A percentile compares a stretch with the other conserved stretches of the same genome.
These are phyloP conservation scores for Colletotrichum tropicicola DNA, from an alignment of 2,329 filamentous ascomycete species.

Conservation along the genomic window DNA sequence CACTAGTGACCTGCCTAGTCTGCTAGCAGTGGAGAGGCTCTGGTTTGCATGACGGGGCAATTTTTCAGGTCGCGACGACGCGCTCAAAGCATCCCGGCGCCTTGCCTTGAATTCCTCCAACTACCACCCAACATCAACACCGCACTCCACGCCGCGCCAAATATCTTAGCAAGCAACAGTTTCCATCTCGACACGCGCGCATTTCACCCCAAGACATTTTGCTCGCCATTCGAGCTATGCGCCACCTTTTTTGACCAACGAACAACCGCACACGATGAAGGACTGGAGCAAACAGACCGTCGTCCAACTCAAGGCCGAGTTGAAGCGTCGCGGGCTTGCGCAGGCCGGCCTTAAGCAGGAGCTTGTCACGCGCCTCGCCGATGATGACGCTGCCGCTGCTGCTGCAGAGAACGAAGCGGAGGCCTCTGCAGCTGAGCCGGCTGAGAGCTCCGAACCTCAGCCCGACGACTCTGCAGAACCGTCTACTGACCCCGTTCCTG, in stretches of 20 bases:
- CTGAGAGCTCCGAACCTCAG: neutral
- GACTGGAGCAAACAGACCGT: conserved; percentile 74
- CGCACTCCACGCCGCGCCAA: neutral
- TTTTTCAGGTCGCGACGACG: conserved; percentile 32
- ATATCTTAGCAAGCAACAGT: neutral
- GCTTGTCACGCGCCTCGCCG: conserved; percentile 71
- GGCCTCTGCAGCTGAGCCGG: neutral
- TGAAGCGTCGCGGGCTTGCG: conserved; percentile 76
- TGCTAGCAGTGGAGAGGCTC: conserved; percentile 25
- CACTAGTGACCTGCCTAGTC: conserved; percentile 28
- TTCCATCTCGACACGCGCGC: neutral
- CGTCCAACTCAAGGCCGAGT: conserved; percentile 77
- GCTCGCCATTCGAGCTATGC: conserved; percentile 17
- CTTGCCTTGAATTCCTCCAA: neutral
- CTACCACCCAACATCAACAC: neutral
- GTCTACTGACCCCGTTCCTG: conserved; percentile 19
- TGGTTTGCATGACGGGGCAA: conserved; percentile 30
- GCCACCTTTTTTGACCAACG: conserved; percentile 35
- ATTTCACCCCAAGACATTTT: neutral
- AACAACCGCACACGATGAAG: conserved; percentile 46
- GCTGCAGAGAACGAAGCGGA: conserved; percentile 18
- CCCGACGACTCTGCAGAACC: conserved; percentile 27
- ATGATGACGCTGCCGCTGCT: conserved; percentile 41
- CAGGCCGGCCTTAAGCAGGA: conserved; percentile 77
- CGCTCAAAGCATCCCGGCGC: conserved; percentile 9